Evolutionary conservation across 129 eudicot genomes (phyloP).

Genomic region (Erigeron canadensis): DNA sequence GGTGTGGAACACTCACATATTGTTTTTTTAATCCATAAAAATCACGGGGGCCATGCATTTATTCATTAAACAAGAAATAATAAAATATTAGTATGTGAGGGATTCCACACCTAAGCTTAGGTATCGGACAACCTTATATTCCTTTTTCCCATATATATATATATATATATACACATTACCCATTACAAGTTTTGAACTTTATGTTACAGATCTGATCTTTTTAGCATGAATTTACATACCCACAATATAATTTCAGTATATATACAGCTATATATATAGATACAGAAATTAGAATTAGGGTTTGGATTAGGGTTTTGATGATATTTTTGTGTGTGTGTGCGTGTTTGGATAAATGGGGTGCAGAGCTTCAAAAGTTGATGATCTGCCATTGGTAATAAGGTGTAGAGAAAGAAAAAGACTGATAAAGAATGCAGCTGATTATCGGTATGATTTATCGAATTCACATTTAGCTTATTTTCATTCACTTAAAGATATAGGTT

Average conservation of each 20-base stretch:
- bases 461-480: slow-evolving; percentile 78
- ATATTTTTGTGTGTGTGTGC: slow-evolving; percentile 7
- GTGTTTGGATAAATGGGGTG: slow-evolving; percentile 61
- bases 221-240: too few relatives aligned
- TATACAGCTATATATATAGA: slow-evolving; percentile 31
- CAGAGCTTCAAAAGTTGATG: slow-evolving; percentile 69
- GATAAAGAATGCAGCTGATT: slow-evolving; percentile 71
- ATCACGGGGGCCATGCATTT: too few relatives aligned
- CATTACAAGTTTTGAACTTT: too few relatives aligned
- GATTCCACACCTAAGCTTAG: too few relatives aligned
- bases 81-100: too few relatives aligned
- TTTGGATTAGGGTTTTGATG: slow-evolving; percentile 25
- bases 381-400: slow-evolving; percentile 66
- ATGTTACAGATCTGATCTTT: too few relatives aligned
- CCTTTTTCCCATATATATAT: slow-evolving; percentile 7
- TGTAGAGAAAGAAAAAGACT: slow-evolving; percentile 72
- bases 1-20: too few relatives aligned
- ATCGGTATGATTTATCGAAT: slow-evolving; percentile 73
- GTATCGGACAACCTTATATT: too few relatives aligned
- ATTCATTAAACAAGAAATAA: too few relatives aligned
- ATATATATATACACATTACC: too few relatives aligned
- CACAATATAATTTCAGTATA: background rate
- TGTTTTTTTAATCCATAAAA: too few relatives aligned
- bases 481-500: slow-evolving; percentile 69
- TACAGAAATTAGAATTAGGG: slow-evolving; percentile 30